Evolutionary conservation across 2,329 filamentous ascomycete species (phyloP), one percentile per base, ranked within the genome.

Genomic region (Aureobasidium musti): DNA sequence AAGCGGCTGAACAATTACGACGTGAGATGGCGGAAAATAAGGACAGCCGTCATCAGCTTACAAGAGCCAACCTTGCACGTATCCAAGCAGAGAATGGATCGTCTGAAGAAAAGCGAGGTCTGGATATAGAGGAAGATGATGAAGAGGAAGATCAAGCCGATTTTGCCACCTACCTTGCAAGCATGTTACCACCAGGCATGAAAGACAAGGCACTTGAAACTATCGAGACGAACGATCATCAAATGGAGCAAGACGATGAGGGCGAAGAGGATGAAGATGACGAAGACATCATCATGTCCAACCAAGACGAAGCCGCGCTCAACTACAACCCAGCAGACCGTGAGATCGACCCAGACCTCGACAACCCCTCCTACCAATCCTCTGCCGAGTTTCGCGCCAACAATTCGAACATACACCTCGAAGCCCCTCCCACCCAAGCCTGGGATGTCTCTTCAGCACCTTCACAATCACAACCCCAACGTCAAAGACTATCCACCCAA

Each of bases 11-110:
- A 65, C 60, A 68, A 35, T 21, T 68, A n/a, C 52, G 8, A 7
- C 49, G 63, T 19, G 61, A 68, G 37, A 61, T 68, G 53, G 43
- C n/a, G 14, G 60, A 41, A 41, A 11, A 33, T 30, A 45, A 33
- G 19, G 37, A 60, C 37, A 35, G 10, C 21, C 60, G 47, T 7
- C 45, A 49, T 41, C 67, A 72, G 19, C 67, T 77, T 35, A 77
- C 75, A 2, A 71, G 71, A 65, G 74, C 71, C 11, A 77, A 77
- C 53, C 70, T 77, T 19, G 72, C 72, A 33, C 74, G 69, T 63
- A 73, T 75, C 49, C 72, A 76, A 68, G 73, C 71, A 33, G 63
- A 71, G 37, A 69, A 74, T 28, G 67, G 64, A 30, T 49, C 28
- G 19, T 19, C 45, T 2, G 47, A 67, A n/a, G 35, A 67, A 10